Evolutionary conservation across 805 yeast species (phyloP), one percentile per base, ranked within the genome.

Genomic region (Wickerhamiella slavikovae): DNA sequence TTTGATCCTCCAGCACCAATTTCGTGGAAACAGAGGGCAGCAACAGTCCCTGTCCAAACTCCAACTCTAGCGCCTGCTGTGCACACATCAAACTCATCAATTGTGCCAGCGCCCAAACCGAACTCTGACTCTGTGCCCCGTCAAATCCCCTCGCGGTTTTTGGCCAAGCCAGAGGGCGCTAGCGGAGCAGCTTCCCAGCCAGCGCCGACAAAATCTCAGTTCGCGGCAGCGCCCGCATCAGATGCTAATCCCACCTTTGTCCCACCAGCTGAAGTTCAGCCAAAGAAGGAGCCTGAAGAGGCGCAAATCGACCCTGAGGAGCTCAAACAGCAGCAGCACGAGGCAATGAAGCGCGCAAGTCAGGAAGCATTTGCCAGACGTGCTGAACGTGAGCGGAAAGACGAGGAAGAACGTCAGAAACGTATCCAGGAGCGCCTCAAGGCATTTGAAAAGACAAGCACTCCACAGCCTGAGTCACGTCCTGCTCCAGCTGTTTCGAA

Each of bases 301-400:
- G n/a, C n/a, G n/a, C n/a, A n/a, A n/a, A n/a, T n/a, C 6, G 12
- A 29, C 5, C 27, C 34, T 4, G 38, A 38, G 24, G 36, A 35
- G 16, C 15, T 30, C 13, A 26, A 32, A 12, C 40, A 41, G 19
- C 43, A 43, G 31, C 59, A 55, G 38, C 43, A 48, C 28, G 45
- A 42, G 25, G 34, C 36, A 15, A 54, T 55, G 60, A 35, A 38
- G 15, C 36, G 35, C 15, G 43, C 51, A 4, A 35, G 48, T 7
- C 55, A 48, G 28, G 42, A 39, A 24, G 56, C 54, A 3, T 36
- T 43, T 5, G 41, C 34, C 22, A 35, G 33, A 18, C 32, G 40
- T 23, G 31, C 30, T 11, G 39, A 35, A 19, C 28, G 32, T 12
- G 45, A 40, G 33, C 28, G 28, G 4, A 11, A 18, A 5, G 40